These are phyloP conservation scores for Backusella psychrophila DNA, from an alignment of 192 early-diverging fungal species.

Conservation along the genomic window DNA sequence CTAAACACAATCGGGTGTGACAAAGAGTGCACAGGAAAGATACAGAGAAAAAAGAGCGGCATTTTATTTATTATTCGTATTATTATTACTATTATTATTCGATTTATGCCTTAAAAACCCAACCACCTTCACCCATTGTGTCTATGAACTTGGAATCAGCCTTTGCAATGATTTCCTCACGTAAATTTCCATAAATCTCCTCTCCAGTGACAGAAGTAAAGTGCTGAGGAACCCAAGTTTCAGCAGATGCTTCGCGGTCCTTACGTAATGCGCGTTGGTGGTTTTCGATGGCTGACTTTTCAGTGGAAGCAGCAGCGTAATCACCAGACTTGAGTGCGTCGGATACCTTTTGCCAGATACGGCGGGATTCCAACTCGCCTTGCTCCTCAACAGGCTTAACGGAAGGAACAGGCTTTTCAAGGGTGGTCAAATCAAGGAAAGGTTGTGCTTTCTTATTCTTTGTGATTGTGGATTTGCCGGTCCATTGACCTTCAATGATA, in stretches of 20 bases:
- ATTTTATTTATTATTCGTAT: not conserved
- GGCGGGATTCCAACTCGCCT: constrained; percentile 64
- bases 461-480: constrained; percentile 59
- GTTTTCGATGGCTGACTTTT: constrained; percentile 71
- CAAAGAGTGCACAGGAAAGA: not conserved
- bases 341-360: constrained; percentile 67
- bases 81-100: not conserved
- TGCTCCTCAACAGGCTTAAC: constrained; percentile 60
- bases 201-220: constrained; percentile 48
- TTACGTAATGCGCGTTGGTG: constrained; percentile 60
- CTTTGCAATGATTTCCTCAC: constrained; percentile 26
- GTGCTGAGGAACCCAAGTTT: constrained; percentile 51
- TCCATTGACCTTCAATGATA: constrained; percentile 65
- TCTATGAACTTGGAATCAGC: constrained; percentile 34
- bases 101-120: constrained; percentile 11
- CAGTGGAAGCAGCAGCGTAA: constrained; percentile 62
- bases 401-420: constrained; percentile 50
- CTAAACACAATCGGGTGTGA: too few species aligned
- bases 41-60: not conserved
- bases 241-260: constrained; percentile 53
- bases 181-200: constrained; percentile 28
- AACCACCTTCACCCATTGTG: constrained; percentile 31
- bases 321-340: constrained; percentile 64
- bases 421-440: constrained; percentile 60
- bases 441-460: constrained; percentile 48